Evolutionary conservation across 1,284 basidiomycete species (phyloP).

Genomic region (Marasmius tenuissimus): DNA sequence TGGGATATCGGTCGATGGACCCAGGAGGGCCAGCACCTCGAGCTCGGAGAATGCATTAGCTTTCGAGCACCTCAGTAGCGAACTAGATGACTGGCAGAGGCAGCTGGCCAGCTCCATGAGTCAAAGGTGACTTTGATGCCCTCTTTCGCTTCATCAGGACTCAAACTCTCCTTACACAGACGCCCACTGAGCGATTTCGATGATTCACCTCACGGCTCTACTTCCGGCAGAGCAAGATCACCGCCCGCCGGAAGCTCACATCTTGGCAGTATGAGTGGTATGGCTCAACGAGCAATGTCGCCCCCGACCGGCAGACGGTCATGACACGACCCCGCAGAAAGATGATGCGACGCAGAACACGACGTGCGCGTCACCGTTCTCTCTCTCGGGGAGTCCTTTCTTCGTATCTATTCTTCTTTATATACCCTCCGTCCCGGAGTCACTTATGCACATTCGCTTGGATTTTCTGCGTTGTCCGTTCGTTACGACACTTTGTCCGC

Average conservation of each 20-base stretch:
- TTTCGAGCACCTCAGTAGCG: constrained; percentile 73
- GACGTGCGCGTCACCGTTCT: constrained; percentile 16
- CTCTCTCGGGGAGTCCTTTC: constrained; percentile 12
- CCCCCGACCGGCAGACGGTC: background rate
- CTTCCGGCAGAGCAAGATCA: constrained; percentile 56
- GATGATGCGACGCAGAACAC: background rate
- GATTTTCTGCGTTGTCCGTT: constrained; percentile 32
- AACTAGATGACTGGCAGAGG: constrained; percentile 81
- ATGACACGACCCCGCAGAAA: background rate
- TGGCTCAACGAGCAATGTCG: background rate
- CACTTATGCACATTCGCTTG: constrained; percentile 50
- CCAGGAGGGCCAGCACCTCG: constrained; percentile 67
- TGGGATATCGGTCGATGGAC: constrained; percentile 42
- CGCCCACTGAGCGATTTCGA: constrained; percentile 74
- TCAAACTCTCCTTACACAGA: constrained; percentile 30
- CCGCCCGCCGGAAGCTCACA: constrained; percentile 60
- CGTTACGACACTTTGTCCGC: constrained; percentile 35
- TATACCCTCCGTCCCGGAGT: constrained; percentile 46
- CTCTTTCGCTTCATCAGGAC: background rate
- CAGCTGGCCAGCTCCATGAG: constrained; percentile 77
- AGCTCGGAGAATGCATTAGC: constrained; percentile 79
- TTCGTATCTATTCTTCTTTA: constrained; percentile 46
- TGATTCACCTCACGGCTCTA: constrained; percentile 31
- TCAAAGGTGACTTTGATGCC: constrained; percentile 19
- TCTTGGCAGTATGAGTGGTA: constrained; percentile 15